These are phyloP conservation scores for Trametes villosa DNA, from an alignment of 768 basidiomycete species.

Conservation along the genomic window DNA sequence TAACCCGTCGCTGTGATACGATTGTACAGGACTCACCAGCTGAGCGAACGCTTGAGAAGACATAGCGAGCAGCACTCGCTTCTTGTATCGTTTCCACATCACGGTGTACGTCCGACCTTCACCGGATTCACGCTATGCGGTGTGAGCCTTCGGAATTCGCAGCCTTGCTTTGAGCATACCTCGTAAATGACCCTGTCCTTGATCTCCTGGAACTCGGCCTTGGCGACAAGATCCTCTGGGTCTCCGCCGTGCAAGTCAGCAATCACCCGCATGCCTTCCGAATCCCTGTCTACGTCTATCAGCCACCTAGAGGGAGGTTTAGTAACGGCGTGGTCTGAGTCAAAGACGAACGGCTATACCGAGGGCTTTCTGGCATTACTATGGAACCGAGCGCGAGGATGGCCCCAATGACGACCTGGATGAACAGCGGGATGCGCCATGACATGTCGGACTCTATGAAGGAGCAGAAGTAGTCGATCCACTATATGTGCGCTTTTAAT, in stretches of 20 bases:
- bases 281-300: conserved; percentile 84
- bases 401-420: conserved; percentile 86
- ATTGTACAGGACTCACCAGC: conserved; percentile 57
- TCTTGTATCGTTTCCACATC: conserved; percentile 90
- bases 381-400: conserved; percentile 82
- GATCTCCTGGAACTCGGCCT: conserved; percentile 89
- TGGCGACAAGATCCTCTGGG: conserved; percentile 64
- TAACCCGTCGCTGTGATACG: neutral
- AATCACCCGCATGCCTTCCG: conserved; percentile 82
- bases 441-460: conserved; percentile 83
- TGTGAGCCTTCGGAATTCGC: neutral
- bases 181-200: conserved; percentile 78
- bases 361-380: conserved; percentile 87
- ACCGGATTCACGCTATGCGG: conserved; percentile 66
- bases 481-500: conserved; percentile 46
- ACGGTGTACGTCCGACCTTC: conserved; percentile 75
- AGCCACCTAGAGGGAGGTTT: conserved; percentile 64
- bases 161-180: conserved; percentile 39
- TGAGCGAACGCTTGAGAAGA: conserved; percentile 96
- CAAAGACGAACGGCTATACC: conserved; percentile 46
- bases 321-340: neutral
- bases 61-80: conserved; percentile 90
- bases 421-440: conserved; percentile 90
- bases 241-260: conserved; percentile 89
- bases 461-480: conserved; percentile 94